phyloP scores from a whole-genome alignment of 2,329 filamentous ascomycete species.

The Furcasterigmium furcatum region DNA sequence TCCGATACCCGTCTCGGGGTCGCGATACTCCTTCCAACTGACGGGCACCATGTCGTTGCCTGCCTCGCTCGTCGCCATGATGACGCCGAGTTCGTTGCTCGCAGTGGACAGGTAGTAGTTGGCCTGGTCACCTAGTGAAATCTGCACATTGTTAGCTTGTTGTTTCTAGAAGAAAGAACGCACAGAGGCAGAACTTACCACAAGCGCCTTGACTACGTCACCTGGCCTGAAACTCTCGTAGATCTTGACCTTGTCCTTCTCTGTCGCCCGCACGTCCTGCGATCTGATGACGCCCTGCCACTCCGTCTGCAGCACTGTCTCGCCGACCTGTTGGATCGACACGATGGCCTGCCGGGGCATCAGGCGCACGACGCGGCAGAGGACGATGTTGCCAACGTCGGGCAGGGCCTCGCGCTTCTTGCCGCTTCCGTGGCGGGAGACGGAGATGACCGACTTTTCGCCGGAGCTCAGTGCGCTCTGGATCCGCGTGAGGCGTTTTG shows the following conservation, averaged over 20 bases:
- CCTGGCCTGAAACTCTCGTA: constrained; percentile 89
- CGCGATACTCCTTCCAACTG: constrained; percentile 92
- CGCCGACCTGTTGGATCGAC: constrained; percentile 79
- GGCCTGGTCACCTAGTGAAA: constrained; percentile 87
- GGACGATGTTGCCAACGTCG: constrained; percentile 73
- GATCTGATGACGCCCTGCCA: constrained; percentile 83
- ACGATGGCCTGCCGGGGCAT: constrained; percentile 82
- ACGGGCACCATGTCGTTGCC: constrained; percentile 91
- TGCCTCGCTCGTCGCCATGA: constrained; percentile 85
- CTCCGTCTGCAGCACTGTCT: constrained; percentile 69
- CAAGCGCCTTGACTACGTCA: constrained; percentile 82
- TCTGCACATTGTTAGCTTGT: constrained; percentile 39
- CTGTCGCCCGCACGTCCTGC: constrained; percentile 90
- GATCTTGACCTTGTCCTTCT: constrained; percentile 92
- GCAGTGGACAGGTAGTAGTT: constrained; percentile 96
- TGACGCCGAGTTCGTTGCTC: constrained; percentile 86
- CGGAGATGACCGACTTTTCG: constrained; percentile 51
- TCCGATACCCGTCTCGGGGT: constrained; percentile 71
- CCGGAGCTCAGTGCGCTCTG: constrained; percentile 35
- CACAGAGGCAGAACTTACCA: constrained; percentile 53
- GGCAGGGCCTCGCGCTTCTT: constrained; percentile 72
- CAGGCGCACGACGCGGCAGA: constrained; percentile 83
- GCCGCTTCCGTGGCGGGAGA: constrained; percentile 39
- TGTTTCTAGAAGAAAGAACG: constrained; percentile 3
- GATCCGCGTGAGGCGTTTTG: constrained; percentile 59